A percentile compares a stretch with the other conserved stretches of the same genome.
Conservation (phyloP, 768 basidiomycete genomes). For the Lactarius tabidus region DNA sequence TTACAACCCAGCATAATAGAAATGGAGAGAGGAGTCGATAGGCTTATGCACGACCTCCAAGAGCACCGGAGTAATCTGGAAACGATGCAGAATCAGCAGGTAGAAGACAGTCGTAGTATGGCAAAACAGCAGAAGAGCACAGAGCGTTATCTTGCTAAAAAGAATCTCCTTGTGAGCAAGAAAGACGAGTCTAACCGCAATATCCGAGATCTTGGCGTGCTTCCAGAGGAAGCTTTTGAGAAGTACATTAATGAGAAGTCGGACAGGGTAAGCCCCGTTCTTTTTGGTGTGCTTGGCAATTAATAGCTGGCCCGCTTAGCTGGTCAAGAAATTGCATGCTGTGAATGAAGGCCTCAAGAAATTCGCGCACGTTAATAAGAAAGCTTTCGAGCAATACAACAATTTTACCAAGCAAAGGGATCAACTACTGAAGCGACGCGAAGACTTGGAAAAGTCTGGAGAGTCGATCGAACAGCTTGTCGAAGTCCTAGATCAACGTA, state of each 20-base stretch:
- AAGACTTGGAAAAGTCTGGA: constrained; percentile 89
- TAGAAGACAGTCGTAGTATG: constrained; percentile 82
- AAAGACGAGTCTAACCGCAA: constrained; percentile 95
- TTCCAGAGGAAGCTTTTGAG: constrained; percentile 96
- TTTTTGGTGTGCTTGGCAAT: neutral
- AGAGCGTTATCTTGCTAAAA: constrained; percentile 90
- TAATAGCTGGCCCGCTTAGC: constrained; percentile 40
- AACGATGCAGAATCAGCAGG: constrained; percentile 71
- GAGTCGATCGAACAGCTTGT: constrained; percentile 90
- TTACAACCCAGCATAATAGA: constrained; percentile 37
- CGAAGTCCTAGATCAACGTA: constrained; percentile 89
- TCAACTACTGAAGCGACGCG: constrained; percentile 77
- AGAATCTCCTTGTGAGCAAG: constrained; percentile 74
- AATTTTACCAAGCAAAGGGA: constrained; percentile 98
- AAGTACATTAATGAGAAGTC: constrained; percentile 87
- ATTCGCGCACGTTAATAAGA: constrained; percentile 98
- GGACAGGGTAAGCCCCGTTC: constrained; percentile 65
- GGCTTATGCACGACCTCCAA: constrained; percentile 57
- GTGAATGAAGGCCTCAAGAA: constrained; percentile 93
- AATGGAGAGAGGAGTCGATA: constrained; percentile 71
- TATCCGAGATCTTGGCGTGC: constrained; percentile 92
- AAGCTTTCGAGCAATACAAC: constrained; percentile 97
- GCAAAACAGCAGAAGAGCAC: constrained; percentile 93
- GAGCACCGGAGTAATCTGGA: constrained; percentile 65
- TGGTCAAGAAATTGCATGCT: constrained; percentile 88